phyloP scores from a whole-genome alignment of 2,329 filamentous ascomycete species.

The Colletotrichum kahawae region DNA sequence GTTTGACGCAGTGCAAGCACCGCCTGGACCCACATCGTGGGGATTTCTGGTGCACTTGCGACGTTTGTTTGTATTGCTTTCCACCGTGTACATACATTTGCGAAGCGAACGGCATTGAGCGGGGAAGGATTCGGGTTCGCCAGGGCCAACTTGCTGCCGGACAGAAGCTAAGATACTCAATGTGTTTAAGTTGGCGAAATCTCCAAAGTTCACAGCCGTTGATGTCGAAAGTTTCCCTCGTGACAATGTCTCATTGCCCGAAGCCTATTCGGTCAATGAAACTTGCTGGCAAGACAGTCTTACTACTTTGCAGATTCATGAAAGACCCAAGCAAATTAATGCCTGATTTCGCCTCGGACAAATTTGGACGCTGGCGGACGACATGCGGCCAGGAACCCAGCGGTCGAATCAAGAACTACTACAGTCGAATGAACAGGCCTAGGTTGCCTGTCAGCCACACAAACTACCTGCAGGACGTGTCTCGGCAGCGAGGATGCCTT shows the following conservation, averaged over 20 bases:
- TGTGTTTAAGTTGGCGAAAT: neutral
- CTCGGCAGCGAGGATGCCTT: no score
- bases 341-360: no score
- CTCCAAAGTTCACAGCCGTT: neutral
- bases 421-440: no score
- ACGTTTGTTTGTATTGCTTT: neutral
- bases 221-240: neutral
- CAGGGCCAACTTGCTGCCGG: neutral
- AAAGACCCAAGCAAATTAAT: no score
- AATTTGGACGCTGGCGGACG: no score
- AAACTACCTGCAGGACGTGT: no score
- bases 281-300: no score
- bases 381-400: no score
- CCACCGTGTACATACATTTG: neutral
- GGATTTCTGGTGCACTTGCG: neutral
- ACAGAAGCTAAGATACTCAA: neutral
- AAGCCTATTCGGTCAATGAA: no score
- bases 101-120: neutral
- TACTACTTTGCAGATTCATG: no score
- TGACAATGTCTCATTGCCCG: neutral
- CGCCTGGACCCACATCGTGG: neutral
- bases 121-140: neutral
- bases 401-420: no score
- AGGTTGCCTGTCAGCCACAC: no score
- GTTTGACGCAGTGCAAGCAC: neutral